A percentile compares a stretch with the other conserved stretches of the same genome.
Evolutionary conservation across 2,329 filamentous ascomycete species (phyloP).

Genomic region (Cercospora berteroae): DNA sequence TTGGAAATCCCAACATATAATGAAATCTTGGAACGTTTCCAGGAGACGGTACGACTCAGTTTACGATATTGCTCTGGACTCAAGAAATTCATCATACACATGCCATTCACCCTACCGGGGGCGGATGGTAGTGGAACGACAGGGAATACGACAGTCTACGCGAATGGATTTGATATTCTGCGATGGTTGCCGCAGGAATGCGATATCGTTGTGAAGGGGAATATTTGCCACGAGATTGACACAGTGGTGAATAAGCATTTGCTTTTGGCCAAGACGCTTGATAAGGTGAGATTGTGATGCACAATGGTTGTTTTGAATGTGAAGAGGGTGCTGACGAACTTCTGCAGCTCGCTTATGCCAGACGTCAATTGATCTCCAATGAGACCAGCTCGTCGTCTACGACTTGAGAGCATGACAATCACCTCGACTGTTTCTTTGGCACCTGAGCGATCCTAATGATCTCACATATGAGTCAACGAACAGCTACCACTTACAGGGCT

Average conservation of each 20-base stretch:
- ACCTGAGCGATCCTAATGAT: not conserved
- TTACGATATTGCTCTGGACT: conserved; percentile 49
- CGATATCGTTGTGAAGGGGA: conserved; percentile 43
- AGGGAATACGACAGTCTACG: conserved; percentile 45
- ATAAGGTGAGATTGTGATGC: conserved; percentile 39
- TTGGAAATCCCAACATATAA: conserved; percentile 48
- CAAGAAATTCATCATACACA: conserved; percentile 43
- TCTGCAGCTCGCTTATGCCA: conserved; percentile 36
- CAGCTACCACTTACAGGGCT: not conserved
- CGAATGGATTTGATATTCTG: conserved; percentile 49
- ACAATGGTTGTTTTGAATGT: not conserved
- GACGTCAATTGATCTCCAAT: conserved; percentile 37
- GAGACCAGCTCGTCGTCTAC: conserved; percentile 24
- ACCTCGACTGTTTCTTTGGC: not conserved
- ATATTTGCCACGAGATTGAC: conserved; percentile 41
- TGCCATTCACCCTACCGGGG: conserved; percentile 37
- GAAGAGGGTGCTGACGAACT: conserved; percentile 18
- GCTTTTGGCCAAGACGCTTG: conserved; percentile 41
- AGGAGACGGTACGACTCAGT: conserved; percentile 46
- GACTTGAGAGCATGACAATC: not conserved
- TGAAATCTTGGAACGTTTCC: conserved; percentile 49
- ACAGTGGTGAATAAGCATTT: conserved; percentile 46
- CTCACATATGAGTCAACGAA: not conserved
- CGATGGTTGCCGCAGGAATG: conserved; percentile 47
- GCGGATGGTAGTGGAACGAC: conserved; percentile 34